Evolutionary conservation across 2,329 filamentous ascomycete genomes (phyloP), one percentile per base, ranked within the genome.

Genomic region (Penicillium digitatum): DNA sequence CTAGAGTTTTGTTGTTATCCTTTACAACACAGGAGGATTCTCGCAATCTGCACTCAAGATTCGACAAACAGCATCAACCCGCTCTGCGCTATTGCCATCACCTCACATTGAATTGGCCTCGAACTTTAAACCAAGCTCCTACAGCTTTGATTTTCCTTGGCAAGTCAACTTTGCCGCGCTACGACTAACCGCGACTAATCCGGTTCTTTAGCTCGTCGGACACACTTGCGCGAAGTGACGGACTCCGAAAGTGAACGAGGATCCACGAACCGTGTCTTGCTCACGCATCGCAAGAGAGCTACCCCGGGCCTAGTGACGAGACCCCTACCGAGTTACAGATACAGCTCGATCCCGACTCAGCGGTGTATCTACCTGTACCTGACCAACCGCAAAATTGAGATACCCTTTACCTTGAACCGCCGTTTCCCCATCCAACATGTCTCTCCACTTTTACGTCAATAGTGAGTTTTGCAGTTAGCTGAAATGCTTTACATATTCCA

Each of bases 371-470:
- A 24, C 12, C 34, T 51, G 11, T 12, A 24, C 26, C 22, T 8
- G 14, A 27, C 24, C 27, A 26, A 18, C 42, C 43, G 20, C 37
- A 37, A 48, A 39, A 14, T 39, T 16, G 45, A 18, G 18, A 48
- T 48, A 43, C 38, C 9, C 16, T 42, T 18, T 40, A 16, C 35
- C 16, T 22, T n/a, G 14, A 48, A 42, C 29, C 40, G 26, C 39
- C 18, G 18, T 18, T 39, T 18, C 35, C 38, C 18, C n/a, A 27
- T 12, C 56, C 68, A 63, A 54, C 58, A 82, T 82, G 80, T 82
- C 80, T 66, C 76, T 82, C 45, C 75, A 80, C 62, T 59, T 69
- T 57, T 82, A 80, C 70, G 75, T 82, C 59, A 80, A 81, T 64
- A 81, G 80, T 82, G 67, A 71, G 77, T 65, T 48, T 24, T 39